These are phyloP conservation scores for Yamadazyma sp. DNA, from an alignment of 1,139 yeast genomes.

Conservation along the genomic window DNA sequence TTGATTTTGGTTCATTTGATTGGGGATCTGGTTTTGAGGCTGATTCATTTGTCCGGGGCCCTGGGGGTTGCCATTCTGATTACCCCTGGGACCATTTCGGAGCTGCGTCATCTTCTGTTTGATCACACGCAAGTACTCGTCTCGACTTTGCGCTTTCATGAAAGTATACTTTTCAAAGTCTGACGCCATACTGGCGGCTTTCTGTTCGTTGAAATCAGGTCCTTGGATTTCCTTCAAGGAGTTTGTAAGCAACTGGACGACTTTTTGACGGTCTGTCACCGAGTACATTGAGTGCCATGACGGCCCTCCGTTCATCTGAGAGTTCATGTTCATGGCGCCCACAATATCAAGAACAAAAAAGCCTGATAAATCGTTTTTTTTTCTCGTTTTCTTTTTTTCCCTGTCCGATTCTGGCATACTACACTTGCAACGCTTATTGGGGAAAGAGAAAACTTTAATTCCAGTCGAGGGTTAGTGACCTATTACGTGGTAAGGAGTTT, in stretches of 20 bases:
- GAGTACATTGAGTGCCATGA: conserved; percentile 44
- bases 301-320: conserved; percentile 14
- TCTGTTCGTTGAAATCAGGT: conserved; percentile 35
- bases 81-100: conserved; percentile 23
- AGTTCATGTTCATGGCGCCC: conserved; percentile 1
- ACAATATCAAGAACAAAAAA: not conserved
- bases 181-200: conserved; percentile 43
- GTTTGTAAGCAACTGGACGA: conserved; percentile 39
- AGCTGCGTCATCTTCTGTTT: conserved; percentile 43
- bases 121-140: conserved; percentile 40
- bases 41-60: conserved; percentile 1
- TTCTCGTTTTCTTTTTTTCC: conserved; percentile 2
- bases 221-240: conserved; percentile 43
- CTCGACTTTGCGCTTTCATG: conserved; percentile 37
- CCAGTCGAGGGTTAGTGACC: no score
- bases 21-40: conserved; percentile 2
- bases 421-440: not conserved
- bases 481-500: no score
- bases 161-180: conserved; percentile 47
- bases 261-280: conserved; percentile 42
- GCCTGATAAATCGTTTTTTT: not conserved
- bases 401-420: conserved; percentile 1
- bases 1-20: conserved; percentile 7
- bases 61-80: not conserved
- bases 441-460: not conserved